Base-by-base conservation (phyloP, 2,329 filamentous ascomycete genomes). In the Monosporascus sp. region DNA sequence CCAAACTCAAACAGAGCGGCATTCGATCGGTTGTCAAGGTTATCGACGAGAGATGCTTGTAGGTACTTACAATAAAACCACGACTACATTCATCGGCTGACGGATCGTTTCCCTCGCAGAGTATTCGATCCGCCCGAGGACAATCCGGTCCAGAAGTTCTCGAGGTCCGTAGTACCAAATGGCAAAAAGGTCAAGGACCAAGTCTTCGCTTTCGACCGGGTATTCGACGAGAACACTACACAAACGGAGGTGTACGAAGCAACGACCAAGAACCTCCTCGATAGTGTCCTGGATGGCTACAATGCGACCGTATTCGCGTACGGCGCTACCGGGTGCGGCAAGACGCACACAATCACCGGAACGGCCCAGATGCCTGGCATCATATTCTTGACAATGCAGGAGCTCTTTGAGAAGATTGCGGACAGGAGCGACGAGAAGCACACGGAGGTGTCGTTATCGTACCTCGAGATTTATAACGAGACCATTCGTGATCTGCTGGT, bases 291-390 rank as follows among this genome's bases (percentile, higher is more conserved):
- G 54, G 92, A 99, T 61, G 94, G 94, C 60, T 99, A 97, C 78
- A 99, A 99, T 76, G 94, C 94, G 47, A 99, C 94, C 0, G 94
- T 99, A 5, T 99, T 99, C 69, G 94, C 94, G 48, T 99, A 99
- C 70, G 94, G 94, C 61, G 94, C 94, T 39, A 99, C 94, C 1
- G 94, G 94, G 39, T 99, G 94, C 71, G 94, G 94, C 71, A 99
- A 99, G 75, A 99, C 94, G 24, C 94, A 99, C 70, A 99, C 94
- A 9, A 99, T 99, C 65, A 90, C 87, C 3, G 94, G 94, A 60
- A 97, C 93, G 0, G 75, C 90, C 2, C 89, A 96, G 68, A 88
- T 96, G 65, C 94, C 94, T 0, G 94, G 94, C 53, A 97, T 99
- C 65, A 99, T 99, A 68, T 99, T 97, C 73, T 75, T 99, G 63